Percentiles rank a stretch among this genome's conserved stretches.
Evolutionary conservation across 257 asterid genomes (phyloP).

Genomic region (Ilex asprella): DNA sequence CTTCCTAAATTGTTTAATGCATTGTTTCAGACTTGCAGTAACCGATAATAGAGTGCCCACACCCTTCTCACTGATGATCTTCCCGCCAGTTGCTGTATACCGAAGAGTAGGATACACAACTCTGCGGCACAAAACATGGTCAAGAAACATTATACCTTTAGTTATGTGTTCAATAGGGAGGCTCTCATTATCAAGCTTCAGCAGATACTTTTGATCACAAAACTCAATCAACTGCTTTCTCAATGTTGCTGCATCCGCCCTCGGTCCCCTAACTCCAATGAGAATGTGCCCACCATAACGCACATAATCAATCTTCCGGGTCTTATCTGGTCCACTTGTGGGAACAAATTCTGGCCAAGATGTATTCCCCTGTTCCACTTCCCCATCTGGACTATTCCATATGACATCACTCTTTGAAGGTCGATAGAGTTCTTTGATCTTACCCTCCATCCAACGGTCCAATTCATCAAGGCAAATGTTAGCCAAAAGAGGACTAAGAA

Average conservation of each 20-base stretch:
- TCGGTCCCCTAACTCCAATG: constrained; percentile 90
- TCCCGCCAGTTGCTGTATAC: constrained; percentile 95
- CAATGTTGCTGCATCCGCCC: constrained; percentile 92
- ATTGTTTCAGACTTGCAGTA: constrained; percentile 93
- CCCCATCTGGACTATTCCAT: constrained; percentile 82
- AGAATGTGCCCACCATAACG: constrained; percentile 92
- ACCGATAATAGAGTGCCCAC: constrained; percentile 89
- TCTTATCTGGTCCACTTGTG: constrained; percentile 93
- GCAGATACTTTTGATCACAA: constrained; percentile 78
- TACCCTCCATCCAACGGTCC: constrained; percentile 91
- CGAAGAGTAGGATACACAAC: constrained; percentile 93
- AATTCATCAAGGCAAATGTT: constrained; percentile 82
- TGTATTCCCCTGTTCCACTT: constrained; percentile 84
- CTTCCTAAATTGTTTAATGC: constrained; percentile 85
- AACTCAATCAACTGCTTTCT: constrained; percentile 85
- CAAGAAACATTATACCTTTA: constrained; percentile 95
- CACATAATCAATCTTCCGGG: constrained; percentile 82
- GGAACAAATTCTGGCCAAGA: constrained; percentile 99
- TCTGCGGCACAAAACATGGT: constrained; percentile 87
- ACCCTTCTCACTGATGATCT: constrained; percentile 93
- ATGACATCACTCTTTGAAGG: constrained; percentile 86
- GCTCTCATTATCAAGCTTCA: constrained; percentile 86
- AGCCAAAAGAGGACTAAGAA: constrained; percentile 87
- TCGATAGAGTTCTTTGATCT: constrained; percentile 71
- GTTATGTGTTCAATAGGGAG: constrained; percentile 96